Conservation (phyloP, 2,329 filamentous ascomycete genomes). For the Claviceps africana region DNA sequence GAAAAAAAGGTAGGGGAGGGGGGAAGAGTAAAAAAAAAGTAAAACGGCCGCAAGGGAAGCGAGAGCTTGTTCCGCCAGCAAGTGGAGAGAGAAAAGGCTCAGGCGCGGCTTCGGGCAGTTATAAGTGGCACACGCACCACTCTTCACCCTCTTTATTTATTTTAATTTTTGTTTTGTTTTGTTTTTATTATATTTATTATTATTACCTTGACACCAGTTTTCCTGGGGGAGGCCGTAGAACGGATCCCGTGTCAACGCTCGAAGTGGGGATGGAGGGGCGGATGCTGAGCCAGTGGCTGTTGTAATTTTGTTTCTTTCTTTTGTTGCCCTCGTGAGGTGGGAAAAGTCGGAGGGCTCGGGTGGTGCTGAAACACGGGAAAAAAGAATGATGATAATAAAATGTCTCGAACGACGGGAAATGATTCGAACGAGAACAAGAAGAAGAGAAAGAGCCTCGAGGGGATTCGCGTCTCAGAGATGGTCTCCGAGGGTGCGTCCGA, state of each 20-base stretch:
- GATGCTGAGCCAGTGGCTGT: background rate
- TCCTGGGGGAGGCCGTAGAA: background rate
- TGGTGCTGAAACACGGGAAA: background rate
- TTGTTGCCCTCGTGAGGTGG: background rate
- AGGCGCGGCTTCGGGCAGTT: constrained; percentile 2
- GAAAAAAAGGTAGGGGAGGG: background rate
- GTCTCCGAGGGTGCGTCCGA: too few relatives aligned
- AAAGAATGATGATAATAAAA: too few relatives aligned
- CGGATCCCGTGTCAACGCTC: constrained; percentile 1
- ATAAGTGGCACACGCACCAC: constrained; percentile 1
- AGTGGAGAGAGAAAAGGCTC: constrained; percentile 1
- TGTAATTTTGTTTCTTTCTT: background rate
- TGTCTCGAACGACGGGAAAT: too few relatives aligned
- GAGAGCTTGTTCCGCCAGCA: background rate
- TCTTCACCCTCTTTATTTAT: background rate
- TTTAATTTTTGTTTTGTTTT: too few relatives aligned
- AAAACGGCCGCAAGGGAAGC: background rate
- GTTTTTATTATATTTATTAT: too few relatives aligned
- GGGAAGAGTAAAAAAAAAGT: background rate
- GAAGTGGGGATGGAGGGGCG: background rate
- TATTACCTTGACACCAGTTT: background rate
- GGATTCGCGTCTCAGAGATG: too few relatives aligned
- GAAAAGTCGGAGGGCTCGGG: background rate
- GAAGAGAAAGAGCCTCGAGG: too few relatives aligned
- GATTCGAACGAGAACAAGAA: too few relatives aligned